A percentile compares a stretch with the other conserved stretches of the same genome.
Conservation (phyloP, 768 basidiomycete genomes). For the Kwoniella heveanensis region DNA sequence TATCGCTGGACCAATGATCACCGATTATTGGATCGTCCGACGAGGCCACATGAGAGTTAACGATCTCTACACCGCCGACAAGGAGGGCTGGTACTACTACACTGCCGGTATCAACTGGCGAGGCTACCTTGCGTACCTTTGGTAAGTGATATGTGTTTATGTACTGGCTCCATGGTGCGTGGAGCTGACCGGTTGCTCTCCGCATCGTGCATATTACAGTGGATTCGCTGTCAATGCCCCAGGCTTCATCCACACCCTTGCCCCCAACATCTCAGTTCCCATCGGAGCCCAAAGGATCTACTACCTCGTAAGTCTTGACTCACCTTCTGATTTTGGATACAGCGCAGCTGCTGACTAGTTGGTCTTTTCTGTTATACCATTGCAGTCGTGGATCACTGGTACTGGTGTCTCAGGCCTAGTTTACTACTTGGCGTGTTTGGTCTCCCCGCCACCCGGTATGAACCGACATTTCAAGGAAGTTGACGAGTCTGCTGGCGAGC, state of each 20-base stretch:
- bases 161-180: constrained; percentile 50
- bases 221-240: constrained; percentile 82
- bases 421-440: constrained; percentile 65
- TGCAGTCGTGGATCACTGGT: constrained; percentile 78
- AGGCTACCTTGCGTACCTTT: constrained; percentile 58
- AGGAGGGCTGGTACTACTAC: constrained; percentile 74
- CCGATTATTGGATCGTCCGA: constrained; percentile 75
- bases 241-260: constrained; percentile 75
- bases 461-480: constrained; percentile 62
- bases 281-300: constrained; percentile 65
- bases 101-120: constrained; percentile 72
- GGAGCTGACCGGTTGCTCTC: constrained; percentile 62
- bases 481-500: constrained; percentile 58
- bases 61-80: constrained; percentile 67
- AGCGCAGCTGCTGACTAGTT: constrained; percentile 60
- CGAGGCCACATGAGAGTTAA: constrained; percentile 70
- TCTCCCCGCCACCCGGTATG: constrained; percentile 66
- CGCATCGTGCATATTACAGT: constrained; percentile 61
- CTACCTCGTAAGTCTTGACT: constrained; percentile 28
- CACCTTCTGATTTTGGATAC: neutral
- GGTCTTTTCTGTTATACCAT: constrained; percentile 45
- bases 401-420: constrained; percentile 69
- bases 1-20: constrained; percentile 80
- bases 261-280: constrained; percentile 60
- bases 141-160: constrained; percentile 3